A percentile compares a stretch with the other conserved stretches of the same genome.
Evolutionary conservation across 768 basidiomycete genomes (phyloP).

Genomic region (Lactarius sp.): DNA sequence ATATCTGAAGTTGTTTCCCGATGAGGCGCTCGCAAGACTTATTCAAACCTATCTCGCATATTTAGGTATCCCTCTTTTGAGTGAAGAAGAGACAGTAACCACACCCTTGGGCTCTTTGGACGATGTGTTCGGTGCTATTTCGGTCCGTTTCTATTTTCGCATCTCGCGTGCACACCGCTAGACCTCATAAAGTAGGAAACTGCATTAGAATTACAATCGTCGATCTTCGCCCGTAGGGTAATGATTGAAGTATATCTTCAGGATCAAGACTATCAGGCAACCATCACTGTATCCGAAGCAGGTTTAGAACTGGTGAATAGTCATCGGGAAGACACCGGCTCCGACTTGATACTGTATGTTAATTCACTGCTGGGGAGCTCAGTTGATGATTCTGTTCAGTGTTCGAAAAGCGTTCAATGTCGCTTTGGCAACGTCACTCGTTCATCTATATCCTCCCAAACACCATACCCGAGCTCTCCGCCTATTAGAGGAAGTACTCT

Average conservation of each 20-base stretch:
- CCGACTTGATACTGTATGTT: constrained; percentile 45
- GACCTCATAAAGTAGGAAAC: constrained; percentile 11
- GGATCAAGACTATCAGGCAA: constrained; percentile 70
- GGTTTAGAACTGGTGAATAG: constrained; percentile 54
- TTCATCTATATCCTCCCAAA: constrained; percentile 85
- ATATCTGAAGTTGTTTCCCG: constrained; percentile 64
- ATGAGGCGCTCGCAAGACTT: constrained; percentile 48
- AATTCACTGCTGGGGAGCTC: not conserved
- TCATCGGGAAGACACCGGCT: constrained; percentile 55
- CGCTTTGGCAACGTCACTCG: constrained; percentile 67
- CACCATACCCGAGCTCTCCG: constrained; percentile 76
- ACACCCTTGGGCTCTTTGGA: constrained; percentile 29
- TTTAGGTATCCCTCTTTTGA: constrained; percentile 41
- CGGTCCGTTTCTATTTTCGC: constrained; percentile 43
- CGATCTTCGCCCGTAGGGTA: constrained; percentile 63
- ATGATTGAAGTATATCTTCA: constrained; percentile 58
- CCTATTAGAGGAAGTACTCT: constrained; percentile 69
- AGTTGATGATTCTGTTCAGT: constrained; percentile 36
- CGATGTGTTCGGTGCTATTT: constrained; percentile 55
- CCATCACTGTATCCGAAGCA: constrained; percentile 64
- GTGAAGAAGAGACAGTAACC: constrained; percentile 38
- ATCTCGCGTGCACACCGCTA: not conserved
- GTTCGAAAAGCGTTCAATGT: constrained; percentile 64
- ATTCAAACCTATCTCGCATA: constrained; percentile 68
- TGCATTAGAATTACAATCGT: constrained; percentile 33